Conservation (phyloP, 805 yeast species). For the Saccharomycopsis vini region DNA sequence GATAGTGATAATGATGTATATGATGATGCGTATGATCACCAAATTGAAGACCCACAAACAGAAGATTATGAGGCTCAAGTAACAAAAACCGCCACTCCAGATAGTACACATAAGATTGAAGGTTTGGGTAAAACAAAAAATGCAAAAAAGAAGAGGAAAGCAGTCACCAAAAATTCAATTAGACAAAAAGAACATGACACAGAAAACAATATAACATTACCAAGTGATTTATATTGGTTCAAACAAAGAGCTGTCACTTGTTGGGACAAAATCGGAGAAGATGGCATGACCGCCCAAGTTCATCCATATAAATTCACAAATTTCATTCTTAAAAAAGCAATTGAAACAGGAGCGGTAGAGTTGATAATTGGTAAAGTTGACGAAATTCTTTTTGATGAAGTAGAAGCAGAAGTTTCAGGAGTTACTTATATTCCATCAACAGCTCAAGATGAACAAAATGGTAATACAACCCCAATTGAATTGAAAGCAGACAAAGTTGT, state of each 20-base stretch:
- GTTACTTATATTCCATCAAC: slow-evolving; percentile 46
- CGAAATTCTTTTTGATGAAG: slow-evolving; percentile 52
- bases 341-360: slow-evolving; percentile 76
- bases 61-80: too few species aligned
- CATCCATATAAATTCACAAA: slow-evolving; percentile 94
- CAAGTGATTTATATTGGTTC: slow-evolving; percentile 72
- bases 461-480: slow-evolving; percentile 32
- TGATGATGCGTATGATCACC: background rate
- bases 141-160: slow-evolving; percentile 27
- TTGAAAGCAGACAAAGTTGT: slow-evolving; percentile 70
- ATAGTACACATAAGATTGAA: background rate
- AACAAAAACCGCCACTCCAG: background rate
- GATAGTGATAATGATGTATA: background rate
- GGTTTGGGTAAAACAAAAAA: background rate
- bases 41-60: too few species aligned
- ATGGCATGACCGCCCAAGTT: slow-evolving; percentile 89
- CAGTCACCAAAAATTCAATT: slow-evolving; percentile 30
- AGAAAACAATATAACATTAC: slow-evolving; percentile 29
- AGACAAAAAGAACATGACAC: slow-evolving; percentile 17
- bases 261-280: slow-evolving; percentile 77
- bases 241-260: slow-evolving; percentile 50
- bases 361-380: slow-evolving; percentile 78
- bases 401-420: slow-evolving; percentile 62
- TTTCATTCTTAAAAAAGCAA: slow-evolving; percentile 67
- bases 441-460: slow-evolving; percentile 27